Percentiles rank a stretch among this genome's conserved stretches.
Evolutionary conservation across 1,284 basidiomycete species (phyloP).

Genomic region (Fomitopsis betulina): DNA sequence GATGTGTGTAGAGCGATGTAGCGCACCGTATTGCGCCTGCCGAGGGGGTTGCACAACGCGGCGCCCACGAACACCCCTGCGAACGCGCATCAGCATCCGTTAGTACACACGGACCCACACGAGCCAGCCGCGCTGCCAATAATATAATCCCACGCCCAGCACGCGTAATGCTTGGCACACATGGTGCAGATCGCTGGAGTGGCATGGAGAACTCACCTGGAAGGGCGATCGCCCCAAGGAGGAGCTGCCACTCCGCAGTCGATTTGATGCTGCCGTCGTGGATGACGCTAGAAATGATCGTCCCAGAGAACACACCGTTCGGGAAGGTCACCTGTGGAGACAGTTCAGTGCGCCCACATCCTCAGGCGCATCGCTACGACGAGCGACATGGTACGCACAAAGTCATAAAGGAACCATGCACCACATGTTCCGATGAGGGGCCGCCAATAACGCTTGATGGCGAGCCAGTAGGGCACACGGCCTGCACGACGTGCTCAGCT

Average conservation of each 20-base stretch:
- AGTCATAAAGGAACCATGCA: conserved; percentile 75
- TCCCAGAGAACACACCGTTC: conserved; percentile 60
- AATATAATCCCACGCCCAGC: too few relatives aligned
- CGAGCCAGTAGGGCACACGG: conserved; percentile 59
- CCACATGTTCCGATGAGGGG: conserved; percentile 65
- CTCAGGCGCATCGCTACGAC: neutral
- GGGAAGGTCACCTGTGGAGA: conserved; percentile 56
- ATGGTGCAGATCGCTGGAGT: too few relatives aligned
- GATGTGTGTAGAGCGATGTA: neutral
- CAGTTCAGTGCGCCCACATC: neutral
- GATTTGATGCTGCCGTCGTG: conserved; percentile 45
- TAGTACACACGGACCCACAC: neutral
- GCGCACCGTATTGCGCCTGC: conserved; percentile 56
- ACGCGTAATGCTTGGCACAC: neutral
- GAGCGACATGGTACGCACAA: conserved; percentile 33
- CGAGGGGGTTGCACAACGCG: conserved; percentile 57
- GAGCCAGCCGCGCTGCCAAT: too few relatives aligned
- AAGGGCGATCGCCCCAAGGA: conserved; percentile 63
- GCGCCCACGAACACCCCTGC: conserved; percentile 52
- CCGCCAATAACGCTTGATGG: conserved; percentile 65
- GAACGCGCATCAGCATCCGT: conserved; percentile 5
- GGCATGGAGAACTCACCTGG: conserved; percentile 40
- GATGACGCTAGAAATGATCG: conserved; percentile 57
- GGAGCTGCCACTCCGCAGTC: conserved; percentile 68
- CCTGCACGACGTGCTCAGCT: conserved; percentile 29